These are phyloP conservation scores for Escallonia herrerae DNA, from an alignment of 129 eudicot genomes.

Conservation along the genomic window DNA sequence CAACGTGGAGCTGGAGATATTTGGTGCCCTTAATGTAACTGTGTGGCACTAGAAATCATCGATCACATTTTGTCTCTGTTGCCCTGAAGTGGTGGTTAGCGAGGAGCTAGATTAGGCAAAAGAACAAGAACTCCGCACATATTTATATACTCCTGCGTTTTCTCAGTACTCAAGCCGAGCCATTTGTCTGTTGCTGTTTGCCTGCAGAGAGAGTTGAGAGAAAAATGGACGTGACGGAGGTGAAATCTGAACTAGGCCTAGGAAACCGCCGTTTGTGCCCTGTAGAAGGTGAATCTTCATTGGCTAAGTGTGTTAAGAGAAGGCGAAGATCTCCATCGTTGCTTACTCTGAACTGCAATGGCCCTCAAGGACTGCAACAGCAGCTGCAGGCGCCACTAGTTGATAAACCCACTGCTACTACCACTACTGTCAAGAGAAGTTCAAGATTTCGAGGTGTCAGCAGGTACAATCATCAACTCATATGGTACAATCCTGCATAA, in stretches of 20 bases:
- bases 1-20: neutral
- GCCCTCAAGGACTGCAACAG: constrained; percentile 3
- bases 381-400: constrained; percentile 17
- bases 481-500: neutral
- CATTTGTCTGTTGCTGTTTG: neutral
- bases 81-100: neutral
- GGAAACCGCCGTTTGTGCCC: constrained; percentile 24
- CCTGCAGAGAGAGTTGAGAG: neutral
- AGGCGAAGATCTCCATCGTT: constrained; percentile 46
- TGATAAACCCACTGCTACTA: constrained; percentile 41
- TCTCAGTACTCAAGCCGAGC: no score
- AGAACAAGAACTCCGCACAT: neutral
- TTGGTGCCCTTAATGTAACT: neutral
- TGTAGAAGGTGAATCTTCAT: constrained; percentile 25
- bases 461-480: constrained; percentile 22
- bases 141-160: constrained; percentile 1
- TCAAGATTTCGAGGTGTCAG: constrained; percentile 67
- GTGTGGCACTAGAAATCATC: constrained; percentile 8
- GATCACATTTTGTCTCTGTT: constrained; percentile 11
- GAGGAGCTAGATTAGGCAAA: neutral
- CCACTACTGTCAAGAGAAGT: constrained; percentile 63
- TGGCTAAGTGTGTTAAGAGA: constrained; percentile 36
- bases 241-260: constrained; percentile 25
- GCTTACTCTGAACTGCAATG: constrained; percentile 18
- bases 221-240: constrained; percentile 21